Evolutionary conservation across 139 green algal species (phyloP).

Genomic region (Coelastrella sp.): DNA sequence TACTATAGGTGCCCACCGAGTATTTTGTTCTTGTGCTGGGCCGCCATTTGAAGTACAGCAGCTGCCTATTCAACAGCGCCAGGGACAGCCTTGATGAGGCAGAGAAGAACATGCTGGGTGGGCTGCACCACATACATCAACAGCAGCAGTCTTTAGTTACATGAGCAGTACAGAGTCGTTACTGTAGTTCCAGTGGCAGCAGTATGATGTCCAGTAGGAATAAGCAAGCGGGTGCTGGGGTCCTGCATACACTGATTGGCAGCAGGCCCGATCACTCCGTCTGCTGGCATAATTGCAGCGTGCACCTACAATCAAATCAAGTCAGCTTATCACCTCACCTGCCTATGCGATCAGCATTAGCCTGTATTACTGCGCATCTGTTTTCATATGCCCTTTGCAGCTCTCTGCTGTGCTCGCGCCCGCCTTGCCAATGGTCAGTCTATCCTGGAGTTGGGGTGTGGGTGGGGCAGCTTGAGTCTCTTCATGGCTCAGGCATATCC

Average conservation of each 20-base stretch:
- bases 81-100: conserved; percentile 81
- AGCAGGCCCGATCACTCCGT: too few relatives aligned
- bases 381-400: conserved; percentile 47
- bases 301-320: too few relatives aligned
- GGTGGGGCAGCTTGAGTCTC: conserved; percentile 93
- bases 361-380: neutral
- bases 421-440: conserved; percentile 82
- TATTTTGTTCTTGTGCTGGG: conserved; percentile 94
- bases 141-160: neutral
- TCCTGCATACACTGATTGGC: too few relatives aligned
- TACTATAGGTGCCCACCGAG: conserved; percentile 86
- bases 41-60: conserved; percentile 93
- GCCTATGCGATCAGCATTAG: too few relatives aligned
- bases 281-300: too few relatives aligned
- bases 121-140: neutral
- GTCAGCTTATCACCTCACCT: too few relatives aligned
- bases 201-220: too few relatives aligned
- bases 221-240: too few relatives aligned
- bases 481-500: conserved; percentile 80
- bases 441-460: conserved; percentile 97
- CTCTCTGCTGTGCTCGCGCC: conserved; percentile 85
- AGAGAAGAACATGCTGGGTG: conserved; percentile 93
- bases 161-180: too few relatives aligned
- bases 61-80: conserved; percentile 82
- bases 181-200: too few relatives aligned